Evolutionary conservation across 305 asterid species (phyloP), one percentile per base, ranked within the genome.

Genomic region (Rubia balearica): DNA sequence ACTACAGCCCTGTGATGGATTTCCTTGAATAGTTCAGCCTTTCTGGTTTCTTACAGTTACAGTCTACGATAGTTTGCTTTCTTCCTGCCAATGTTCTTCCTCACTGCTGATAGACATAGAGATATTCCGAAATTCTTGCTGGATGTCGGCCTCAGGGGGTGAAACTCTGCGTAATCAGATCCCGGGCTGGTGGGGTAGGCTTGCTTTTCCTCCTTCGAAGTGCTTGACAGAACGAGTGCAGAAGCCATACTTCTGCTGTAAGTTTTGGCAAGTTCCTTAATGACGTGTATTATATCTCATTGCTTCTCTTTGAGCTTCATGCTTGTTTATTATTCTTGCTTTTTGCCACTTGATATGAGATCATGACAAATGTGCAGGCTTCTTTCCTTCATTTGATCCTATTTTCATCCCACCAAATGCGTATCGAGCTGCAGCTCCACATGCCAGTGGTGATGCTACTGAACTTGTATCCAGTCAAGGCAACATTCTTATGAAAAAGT

Each of bases 121-220:
- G 75, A 63, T 74, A 62, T 17, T 45, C 33, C 45, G 60, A 55
- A 49, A 74, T 21, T 57, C 30, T 41, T 40, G 59, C 71, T 67
- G 78, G 87, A 63, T 70, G 67, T 43, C 8, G 0, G 76, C 78
- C 64, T 78, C 82, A 36, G n/a, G 76, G 45, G 61, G 67, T 67
- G 79, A 73, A 70, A 75, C 77, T 67, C 67, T 84, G 69, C 75
- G 75, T 69, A 55, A 49, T 64, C 74, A 79, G 69, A 74, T 84
- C 21, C 70, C 55, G 51, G 88, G 91, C 59, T 86, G 88, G 91
- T 81, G 84, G 86, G 86, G 86, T 46, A 75, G 85, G 65, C 84
- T 86, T 64, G 88, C 72, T 60, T 83, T 83, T 79, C 77, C 41
- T 68, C 86, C 86, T 1, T 60, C 65, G 68, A 82, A 73, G 55